Percentiles rank a stretch among this genome's conserved stretches.
Evolutionary conservation across 2,329 filamentous ascomycete species (phyloP).

Genomic region (Neodidymelliopsis sp.): DNA sequence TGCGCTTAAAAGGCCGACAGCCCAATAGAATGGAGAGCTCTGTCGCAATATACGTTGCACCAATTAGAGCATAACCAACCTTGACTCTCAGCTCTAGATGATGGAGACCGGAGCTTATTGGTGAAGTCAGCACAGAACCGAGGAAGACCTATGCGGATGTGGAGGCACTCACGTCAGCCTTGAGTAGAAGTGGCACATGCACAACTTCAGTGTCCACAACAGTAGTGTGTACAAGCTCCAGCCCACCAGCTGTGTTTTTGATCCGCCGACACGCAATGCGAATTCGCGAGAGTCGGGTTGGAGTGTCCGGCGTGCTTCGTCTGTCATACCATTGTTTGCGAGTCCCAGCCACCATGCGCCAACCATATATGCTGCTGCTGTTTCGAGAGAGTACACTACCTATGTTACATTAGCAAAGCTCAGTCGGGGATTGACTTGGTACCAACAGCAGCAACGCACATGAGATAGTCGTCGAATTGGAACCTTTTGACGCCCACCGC

Average conservation of each 20-base stretch:
- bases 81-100: slow-evolving; percentile 43
- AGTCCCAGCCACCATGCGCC: slow-evolving; percentile 60
- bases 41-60: slow-evolving; percentile 58
- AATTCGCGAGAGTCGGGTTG: slow-evolving; percentile 57
- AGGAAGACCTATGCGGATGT: slow-evolving; percentile 39
- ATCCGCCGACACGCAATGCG: slow-evolving; percentile 59
- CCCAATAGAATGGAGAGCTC: slow-evolving; percentile 60
- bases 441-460: slow-evolving; percentile 61
- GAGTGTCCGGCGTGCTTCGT: slow-evolving; percentile 56
- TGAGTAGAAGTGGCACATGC: slow-evolving; percentile 65
- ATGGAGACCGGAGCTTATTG: slow-evolving; percentile 8
- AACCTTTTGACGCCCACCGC: slow-evolving; percentile 60
- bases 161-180: slow-evolving; percentile 49
- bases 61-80: slow-evolving; percentile 60
- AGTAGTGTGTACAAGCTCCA: slow-evolving; percentile 63
- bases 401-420: slow-evolving; percentile 30
- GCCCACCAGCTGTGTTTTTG: slow-evolving; percentile 61
- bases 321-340: slow-evolving; percentile 49
- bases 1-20: slow-evolving; percentile 61
- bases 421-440: not conserved
- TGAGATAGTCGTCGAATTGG: slow-evolving; percentile 66
- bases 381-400: slow-evolving; percentile 61
- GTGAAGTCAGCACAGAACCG: no score
- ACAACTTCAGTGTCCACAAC: slow-evolving; percentile 62
- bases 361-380: slow-evolving; percentile 59